phyloP scores from a whole-genome alignment of 73 alveolate genomes.

The Paramecium biaurelia region DNA sequence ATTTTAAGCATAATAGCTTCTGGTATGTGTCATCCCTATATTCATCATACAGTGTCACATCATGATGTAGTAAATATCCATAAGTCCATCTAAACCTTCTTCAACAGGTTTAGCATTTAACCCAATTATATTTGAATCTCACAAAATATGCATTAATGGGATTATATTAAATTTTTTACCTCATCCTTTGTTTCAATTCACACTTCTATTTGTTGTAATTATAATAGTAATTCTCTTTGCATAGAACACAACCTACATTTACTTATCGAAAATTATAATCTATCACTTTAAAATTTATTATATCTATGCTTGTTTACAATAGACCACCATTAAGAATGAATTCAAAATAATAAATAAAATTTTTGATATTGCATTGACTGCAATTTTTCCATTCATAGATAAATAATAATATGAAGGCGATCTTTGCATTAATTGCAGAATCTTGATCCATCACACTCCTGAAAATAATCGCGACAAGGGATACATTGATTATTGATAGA shows the following conservation, averaged over 20 bases:
- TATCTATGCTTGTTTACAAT: background rate
- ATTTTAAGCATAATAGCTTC: too few species aligned
- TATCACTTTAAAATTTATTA: too few species aligned
- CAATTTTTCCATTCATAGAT: background rate
- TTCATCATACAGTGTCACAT: too few species aligned
- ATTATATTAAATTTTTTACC: too few species aligned
- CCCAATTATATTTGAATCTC: too few species aligned
- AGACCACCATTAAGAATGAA: background rate
- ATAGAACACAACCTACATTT: background rate
- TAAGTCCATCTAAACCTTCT: too few species aligned
- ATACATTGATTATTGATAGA: background rate
- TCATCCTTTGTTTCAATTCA: background rate
- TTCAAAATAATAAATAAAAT: background rate
- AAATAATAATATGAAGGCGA: background rate
- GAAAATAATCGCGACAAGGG: background rate
- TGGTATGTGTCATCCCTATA: too few species aligned
- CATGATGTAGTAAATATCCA: too few species aligned
- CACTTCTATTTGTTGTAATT: background rate
- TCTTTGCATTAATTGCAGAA: background rate
- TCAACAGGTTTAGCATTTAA: too few species aligned
- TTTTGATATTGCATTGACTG: background rate
- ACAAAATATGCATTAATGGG: too few species aligned
- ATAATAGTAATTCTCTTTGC: background rate
- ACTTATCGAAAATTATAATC: background rate
- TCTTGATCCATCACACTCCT: background rate